Base-by-base conservation (phyloP, 2,329 filamentous ascomycete species). In the Cyclaneusma minus region DNA sequence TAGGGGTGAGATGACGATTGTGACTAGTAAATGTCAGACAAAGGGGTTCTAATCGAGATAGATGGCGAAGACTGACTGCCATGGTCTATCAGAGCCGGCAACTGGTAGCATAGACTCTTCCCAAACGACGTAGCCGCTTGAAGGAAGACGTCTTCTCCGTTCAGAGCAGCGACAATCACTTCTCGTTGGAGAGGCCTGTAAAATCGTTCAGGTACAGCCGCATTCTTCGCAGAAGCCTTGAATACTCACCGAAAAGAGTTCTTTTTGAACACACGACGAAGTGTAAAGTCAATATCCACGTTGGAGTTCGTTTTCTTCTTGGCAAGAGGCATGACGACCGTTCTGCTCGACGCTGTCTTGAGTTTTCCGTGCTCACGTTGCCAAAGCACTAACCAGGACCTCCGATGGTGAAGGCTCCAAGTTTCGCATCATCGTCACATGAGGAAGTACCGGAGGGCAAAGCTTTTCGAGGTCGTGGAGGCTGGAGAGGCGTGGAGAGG, bases 71-170 rank as follows among this genome's bases (percentile, higher is more conserved):
- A 65, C 74, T 44, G 56, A 84, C 80, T 83, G 37, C 87, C 87
- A 49, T 75, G 70, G 42, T 87, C 78, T 30, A 93, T 74, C 16
- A 94, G 73, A 13, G 85, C 85, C 6, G 85, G 85, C 1, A 94
- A 62, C 48, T 94, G 85, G 47, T 87, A 94, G 55, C 87, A 94
- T 28, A 94, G 52, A 44, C 82, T 91, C 52, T 94, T 94, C 21
- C 85, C 87, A 49, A 94, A 94, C 7, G 77, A 82, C 3, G 80
- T 85, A 29, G 80, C 80, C 24, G 87, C 87, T 51, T 94, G 87
- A 1, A 95, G 66, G 45, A 92, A 94, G 22, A 95, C 78, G 73
- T 95, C 87, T 35, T 85, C 64, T 10, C 82, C 78, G 29, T 78
- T 69, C 6, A 94, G 61, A 3, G 81, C 80, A 6, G 82, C 79